Base-by-base conservation (phyloP, 768 basidiomycete genomes). In the Boletus tomentosulus region DNA sequence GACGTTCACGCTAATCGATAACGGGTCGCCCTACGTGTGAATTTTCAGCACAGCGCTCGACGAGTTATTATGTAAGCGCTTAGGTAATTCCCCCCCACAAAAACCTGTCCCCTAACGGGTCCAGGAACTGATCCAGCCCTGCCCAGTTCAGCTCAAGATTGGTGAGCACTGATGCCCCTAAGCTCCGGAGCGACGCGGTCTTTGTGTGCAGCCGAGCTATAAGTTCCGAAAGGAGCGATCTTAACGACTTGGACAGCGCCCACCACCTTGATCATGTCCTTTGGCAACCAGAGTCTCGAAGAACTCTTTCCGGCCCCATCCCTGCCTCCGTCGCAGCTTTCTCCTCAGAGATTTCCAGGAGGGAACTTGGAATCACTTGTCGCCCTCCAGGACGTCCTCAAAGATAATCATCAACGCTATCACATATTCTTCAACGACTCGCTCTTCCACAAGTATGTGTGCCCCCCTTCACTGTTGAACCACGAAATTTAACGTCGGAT, bases 371-470 rank as follows among this genome's bases (percentile, higher is more conserved):
- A 63, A 30, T 58, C 69, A 1, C 58, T 69, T 19, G 44, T 46
- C n/a, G 54, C 62, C 22, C 71, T 48, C 37, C 57, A 31, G 54
- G 66, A 65, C 6, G 53, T 74, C 9, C 66, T 84, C 46, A 77
- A 75, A 54, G 78, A 82, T 4, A 80, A 80, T 51, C 76, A 82
- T 46, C 63, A 66, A 28, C 73, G 67, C 45, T 70, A 72, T 62
- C 81, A 84, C 50, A 71, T 76, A 11, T 84, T 77, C 64, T 74
- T 77, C 62, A 77, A 81, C 49, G 61, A 77, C 19, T 54, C 43
- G 30, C 57, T 69, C 0, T 78, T 78, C 53, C 82, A 83, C 70
- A 83, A 83, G 82, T 82, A 55, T 12, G 75, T 65, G 15, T 10
- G 1, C 13, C 8, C 19, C 48, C 22, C 4, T 7, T 31, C 22